phyloP scores from a whole-genome alignment of 2,329 filamentous ascomycete species.

The Cladophialophora immunda region DNA sequence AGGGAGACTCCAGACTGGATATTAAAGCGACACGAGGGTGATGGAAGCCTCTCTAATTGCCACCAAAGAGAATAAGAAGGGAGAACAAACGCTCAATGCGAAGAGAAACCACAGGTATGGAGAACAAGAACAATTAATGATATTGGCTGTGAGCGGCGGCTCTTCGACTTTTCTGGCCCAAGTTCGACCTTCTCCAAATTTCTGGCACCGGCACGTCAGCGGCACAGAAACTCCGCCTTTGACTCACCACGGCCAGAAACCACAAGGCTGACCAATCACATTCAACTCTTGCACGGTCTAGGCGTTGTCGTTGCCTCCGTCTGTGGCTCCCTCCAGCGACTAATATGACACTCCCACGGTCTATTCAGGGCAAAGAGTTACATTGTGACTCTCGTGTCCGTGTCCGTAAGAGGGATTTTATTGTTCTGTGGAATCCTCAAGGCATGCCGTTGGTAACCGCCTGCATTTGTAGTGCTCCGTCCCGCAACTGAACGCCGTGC shows the following conservation, averaged over 20 bases:
- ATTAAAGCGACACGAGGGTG: not conserved
- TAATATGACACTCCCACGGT: not conserved
- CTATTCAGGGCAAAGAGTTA: not conserved
- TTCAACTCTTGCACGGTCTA: not conserved
- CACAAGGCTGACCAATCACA: conserved; percentile 30
- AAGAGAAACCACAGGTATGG: not conserved
- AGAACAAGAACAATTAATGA: not conserved
- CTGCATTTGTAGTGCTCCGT: conserved; percentile 4
- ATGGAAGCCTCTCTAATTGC: not conserved
- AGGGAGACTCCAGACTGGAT: not conserved
- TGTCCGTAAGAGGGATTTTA: not conserved
- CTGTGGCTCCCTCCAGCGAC: not conserved
- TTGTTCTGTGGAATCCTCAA: not conserved
- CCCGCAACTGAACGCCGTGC: conserved; percentile 6
- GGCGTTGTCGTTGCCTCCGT: not conserved
- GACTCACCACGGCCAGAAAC: conserved; percentile 16
- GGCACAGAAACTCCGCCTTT: conserved; percentile 14
- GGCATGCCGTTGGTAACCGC: conserved; percentile 14
- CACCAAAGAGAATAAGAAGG: not conserved
- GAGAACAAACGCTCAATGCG: not conserved
- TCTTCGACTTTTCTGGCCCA: conserved; percentile 19
- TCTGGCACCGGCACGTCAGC: conserved; percentile 30
- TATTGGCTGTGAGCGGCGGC: conserved; percentile 5
- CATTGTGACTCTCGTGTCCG: conserved; percentile 8
- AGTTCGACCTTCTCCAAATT: conserved; percentile 16